phyloP scores from a whole-genome alignment of 257 asterid genomes.

The Nyctanthes arbortristis region DNA sequence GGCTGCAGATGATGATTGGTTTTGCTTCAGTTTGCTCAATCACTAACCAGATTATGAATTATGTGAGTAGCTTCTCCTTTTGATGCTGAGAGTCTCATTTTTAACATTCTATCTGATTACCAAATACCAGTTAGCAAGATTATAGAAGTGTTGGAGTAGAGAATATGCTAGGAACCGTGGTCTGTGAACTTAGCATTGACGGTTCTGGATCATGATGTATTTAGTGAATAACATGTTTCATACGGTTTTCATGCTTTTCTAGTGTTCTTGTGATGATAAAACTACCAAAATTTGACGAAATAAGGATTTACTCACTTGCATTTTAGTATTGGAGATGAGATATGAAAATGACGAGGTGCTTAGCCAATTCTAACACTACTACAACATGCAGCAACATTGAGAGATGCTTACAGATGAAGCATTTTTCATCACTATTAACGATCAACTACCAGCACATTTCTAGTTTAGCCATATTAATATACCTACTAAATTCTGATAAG shows the following conservation, averaged over 20 bases:
- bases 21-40: conserved; percentile 37
- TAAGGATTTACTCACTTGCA: neutral
- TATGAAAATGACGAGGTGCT: neutral
- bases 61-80: conserved; percentile 40
- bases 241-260: neutral
- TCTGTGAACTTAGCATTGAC: neutral
- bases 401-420: no score
- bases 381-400: no score
- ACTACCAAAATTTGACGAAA: neutral
- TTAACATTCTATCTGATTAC: conserved; percentile 9
- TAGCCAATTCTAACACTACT: no score
- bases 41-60: conserved; percentile 31
- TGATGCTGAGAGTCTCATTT: no score
- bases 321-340: neutral
- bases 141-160: neutral
- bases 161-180: no score
- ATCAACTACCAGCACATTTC: no score
- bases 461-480: no score
- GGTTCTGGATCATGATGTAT: neutral
- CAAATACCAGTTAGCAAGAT: conserved; percentile 3
- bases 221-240: neutral
- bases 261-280: neutral
- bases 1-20: conserved; percentile 31
- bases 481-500: no score
- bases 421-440: no score